phyloP scores from a whole-genome alignment of 2,329 filamentous ascomycete genomes.

The Pseudogymnoascus sp. region DNA sequence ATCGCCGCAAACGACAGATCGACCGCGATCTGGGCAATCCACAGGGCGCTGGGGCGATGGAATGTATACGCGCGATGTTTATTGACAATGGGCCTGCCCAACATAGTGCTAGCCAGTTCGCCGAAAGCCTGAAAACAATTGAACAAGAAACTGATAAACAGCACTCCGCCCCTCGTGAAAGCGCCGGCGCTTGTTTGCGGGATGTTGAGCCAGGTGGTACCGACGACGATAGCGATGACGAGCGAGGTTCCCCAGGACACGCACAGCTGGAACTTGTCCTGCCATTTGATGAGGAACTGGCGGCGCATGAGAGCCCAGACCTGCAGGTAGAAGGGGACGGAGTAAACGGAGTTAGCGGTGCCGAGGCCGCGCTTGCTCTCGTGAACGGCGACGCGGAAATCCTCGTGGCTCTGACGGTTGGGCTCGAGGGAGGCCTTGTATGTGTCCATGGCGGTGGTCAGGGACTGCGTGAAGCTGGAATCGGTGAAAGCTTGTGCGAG shows the following conservation, averaged over 20 bases:
- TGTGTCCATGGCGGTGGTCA: conserved; percentile 47
- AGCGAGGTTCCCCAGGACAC: conserved; percentile 53
- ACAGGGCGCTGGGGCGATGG: conserved; percentile 49
- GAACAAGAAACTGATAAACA: conserved; percentile 57
- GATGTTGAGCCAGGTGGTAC: conserved; percentile 60
- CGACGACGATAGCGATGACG: conserved; percentile 51
- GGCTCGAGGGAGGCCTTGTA: conserved; percentile 45
- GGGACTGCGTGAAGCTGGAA: conserved; percentile 35
- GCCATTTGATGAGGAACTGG: conserved; percentile 58
- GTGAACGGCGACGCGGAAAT: conserved; percentile 19
- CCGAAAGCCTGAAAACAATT: conserved; percentile 55
- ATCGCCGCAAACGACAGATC: conserved; percentile 48
- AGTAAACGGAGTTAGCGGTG: conserved; percentile 17
- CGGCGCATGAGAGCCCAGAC: conserved; percentile 47
- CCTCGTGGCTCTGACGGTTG: conserved; percentile 14
- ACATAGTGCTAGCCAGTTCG: conserved; percentile 56
- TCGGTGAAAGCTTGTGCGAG: conserved; percentile 34
- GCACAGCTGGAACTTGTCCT: conserved; percentile 54
- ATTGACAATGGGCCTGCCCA: conserved; percentile 47
- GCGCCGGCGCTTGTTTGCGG: conserved; percentile 48
- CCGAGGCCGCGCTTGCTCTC: background rate
- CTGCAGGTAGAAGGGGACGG: conserved; percentile 43
- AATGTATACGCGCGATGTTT: conserved; percentile 51
- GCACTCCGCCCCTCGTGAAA: conserved; percentile 54
- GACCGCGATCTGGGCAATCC: conserved; percentile 47